Base-by-base conservation (phyloP, 768 basidiomycete species). In the Trametes cingulata region DNA sequence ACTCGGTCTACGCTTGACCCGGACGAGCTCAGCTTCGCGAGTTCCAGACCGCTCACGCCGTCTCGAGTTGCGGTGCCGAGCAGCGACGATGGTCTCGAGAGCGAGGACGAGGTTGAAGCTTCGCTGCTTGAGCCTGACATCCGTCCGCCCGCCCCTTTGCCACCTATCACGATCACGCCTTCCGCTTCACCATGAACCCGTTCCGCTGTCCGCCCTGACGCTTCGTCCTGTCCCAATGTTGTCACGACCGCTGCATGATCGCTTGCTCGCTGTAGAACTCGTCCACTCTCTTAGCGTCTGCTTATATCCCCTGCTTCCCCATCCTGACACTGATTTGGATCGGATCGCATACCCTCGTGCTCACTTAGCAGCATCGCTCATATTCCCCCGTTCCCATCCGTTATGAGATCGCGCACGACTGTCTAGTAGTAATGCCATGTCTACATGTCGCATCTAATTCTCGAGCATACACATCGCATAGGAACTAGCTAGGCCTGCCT, bases 151-250 rank as follows among this genome's bases (percentile, higher is more conserved):
- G 60, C 62, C 2, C 58, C 57, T 25, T 43, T 75, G 6, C 80
- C 80, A 17, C 78, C 79, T 19, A 81, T 80, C 58, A 80, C 75
- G 17, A 73, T 80, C 35, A 79, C 79, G 27, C 76, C 73, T 58
- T 76, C 61, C 24, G 61, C 56, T 41, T 56, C 67, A 15, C 64
- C 75, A 55, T 75, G 69, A 71, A 66, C 35, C 45, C 50, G 19
- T 10, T 48, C 47, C 27, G 65, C 60, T 68, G 43, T 47, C 41
- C 24, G 33, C 45, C 37, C 33, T 56, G 42, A 53, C 42, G 56
- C 37, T 33, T n/a, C 27, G 14, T 17, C 20, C 56, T 41, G 24
- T 49, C 42, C 47, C 40, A 25, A 29, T 57, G 27, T 64, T 60
- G 62, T 62, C 64, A 64, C 61, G 62, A 63, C 57, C 48, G 65